phyloP scores from a whole-genome alignment of 257 asterid species.

The Parsonsia alboflavescens region DNA sequence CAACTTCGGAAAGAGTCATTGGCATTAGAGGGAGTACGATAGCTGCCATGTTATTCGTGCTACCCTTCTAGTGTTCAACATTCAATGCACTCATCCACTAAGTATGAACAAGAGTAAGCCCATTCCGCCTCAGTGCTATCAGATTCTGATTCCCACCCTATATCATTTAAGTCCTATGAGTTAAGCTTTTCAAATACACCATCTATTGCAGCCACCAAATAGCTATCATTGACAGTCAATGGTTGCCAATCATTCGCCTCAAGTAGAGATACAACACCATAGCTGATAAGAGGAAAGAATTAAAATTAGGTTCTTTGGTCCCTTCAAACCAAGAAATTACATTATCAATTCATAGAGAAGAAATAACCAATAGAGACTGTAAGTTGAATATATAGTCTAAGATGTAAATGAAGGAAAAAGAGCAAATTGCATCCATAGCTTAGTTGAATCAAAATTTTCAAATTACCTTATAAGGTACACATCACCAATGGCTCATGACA shows the following conservation, averaged over 20 bases:
- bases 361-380: no score
- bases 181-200: conserved; percentile 83
- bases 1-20: no score
- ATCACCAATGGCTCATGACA: conserved; percentile 93
- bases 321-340: no score
- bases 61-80: conserved; percentile 75
- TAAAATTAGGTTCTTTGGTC: no score
- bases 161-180: conserved; percentile 83
- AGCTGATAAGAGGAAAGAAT: no score
- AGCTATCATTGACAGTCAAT: no score
- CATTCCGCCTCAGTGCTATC: conserved; percentile 34
- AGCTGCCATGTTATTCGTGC: conserved; percentile 90
- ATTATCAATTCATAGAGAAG: no score
- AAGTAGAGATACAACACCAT: no score
- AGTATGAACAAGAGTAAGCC: conserved; percentile 51
- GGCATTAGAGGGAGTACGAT: conserved; percentile 57
- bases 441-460: not conserved
- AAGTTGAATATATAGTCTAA: no score
- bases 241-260: no score
- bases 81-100: conserved; percentile 82
- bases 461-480: conserved; percentile 60
- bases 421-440: not conserved
- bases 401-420: no score
- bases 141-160: conserved; percentile 61
- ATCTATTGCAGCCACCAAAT: no score